Evolutionary conservation across 1,139 yeast genomes (phyloP), one percentile per base, ranked within the genome.

Genomic region (Suhomyces terraborum): DNA sequence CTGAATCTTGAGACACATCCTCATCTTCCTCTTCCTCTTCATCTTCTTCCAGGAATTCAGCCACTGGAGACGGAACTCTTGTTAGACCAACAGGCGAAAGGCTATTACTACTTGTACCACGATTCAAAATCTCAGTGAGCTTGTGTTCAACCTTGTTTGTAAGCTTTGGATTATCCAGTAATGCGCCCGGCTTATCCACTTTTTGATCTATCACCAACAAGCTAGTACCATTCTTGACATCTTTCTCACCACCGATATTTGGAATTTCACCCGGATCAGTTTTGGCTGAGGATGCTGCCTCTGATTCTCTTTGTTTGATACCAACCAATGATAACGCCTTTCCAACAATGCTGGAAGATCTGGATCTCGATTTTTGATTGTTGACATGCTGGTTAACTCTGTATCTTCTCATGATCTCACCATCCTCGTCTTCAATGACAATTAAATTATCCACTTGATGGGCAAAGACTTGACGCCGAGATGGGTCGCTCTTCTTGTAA

Each of bases 351-450:
- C 75, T 60, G 2, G 58, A 55, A 1, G 74, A 63, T 43, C 76
- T 60, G 1, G 52, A 41, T 33, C 69, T 50, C 10, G 42, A 36
- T 20, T 37, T 43, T 14, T 28, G 36, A 9, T 41, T 20, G 14
- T 45, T 49, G 1, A 53, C 55, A 48, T 80, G 87, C 13, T 77
- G 74, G 52, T 83, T 85, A 41, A 88, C 82, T 52, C 70, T 78
- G 64, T 89, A 93, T 43, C 96, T 75, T 55, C 96, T 79, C 34
- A 93, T 71, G 43, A 93, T 80, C 53, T 93, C 98, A 50, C 98
- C 98, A 26, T 89, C 96, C 35, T 79, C 88, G 56, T 89, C 87
- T 61, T 93, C 98, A 48, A 93, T 84, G 46, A 89, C 75, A 43
- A 93, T 79, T 48, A 82, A 73, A 56, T 88, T 80, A 56, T 84